Base-by-base conservation (phyloP, 2,329 filamentous ascomycete genomes). In the Nigrograna mackinnonii region DNA sequence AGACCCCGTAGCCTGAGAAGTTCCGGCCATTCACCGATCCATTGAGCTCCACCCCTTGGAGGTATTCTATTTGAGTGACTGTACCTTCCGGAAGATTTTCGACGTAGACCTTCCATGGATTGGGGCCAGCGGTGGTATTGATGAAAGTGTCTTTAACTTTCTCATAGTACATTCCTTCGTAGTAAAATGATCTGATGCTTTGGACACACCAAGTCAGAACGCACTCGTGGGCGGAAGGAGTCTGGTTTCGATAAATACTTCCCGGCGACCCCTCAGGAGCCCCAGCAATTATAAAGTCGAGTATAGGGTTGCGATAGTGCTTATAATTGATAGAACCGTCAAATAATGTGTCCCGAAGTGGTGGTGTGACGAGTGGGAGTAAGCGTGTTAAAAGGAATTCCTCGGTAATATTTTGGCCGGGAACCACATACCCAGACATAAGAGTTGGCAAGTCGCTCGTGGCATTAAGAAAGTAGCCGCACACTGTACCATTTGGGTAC, bases 291-390 rank as follows among this genome's bases (percentile, higher is more conserved):
- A 48, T 14, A n/a, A 44, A 33, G 28, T 44, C 30, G 1, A 26
- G 2, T 4, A 42, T 41, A 4, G 24, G 22, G 21, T 46, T 41
- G 11, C 39, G 39, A 20, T 57, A 16, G 4, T 57, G 0, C 12
- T 49, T 52, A 38, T 59, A 65, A 1, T 46, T 42, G 6, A 50
- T 43, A 0, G 57, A 58, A 0, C 60, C 60, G 1, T 39, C 48
- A 12, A 22, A 59, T 0, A 54, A 3, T 1, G 35, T 46, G 1
- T 9, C 3, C 9, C 43, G 46, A 0, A 7, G 26, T 0, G 5
- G 2, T 2, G 44, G 22, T 0, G 26, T 28, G 0, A 49, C 38
- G 0, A 64, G 24, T 0, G 60, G 60, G 0, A 62, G 0, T 0
- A 44, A 26, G 0, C 62, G 52, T 20, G 43, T 26, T 0, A 64